Evolutionary conservation across 2,329 filamentous ascomycete genomes (phyloP).

Genomic region (Colletotrichum lentis): DNA sequence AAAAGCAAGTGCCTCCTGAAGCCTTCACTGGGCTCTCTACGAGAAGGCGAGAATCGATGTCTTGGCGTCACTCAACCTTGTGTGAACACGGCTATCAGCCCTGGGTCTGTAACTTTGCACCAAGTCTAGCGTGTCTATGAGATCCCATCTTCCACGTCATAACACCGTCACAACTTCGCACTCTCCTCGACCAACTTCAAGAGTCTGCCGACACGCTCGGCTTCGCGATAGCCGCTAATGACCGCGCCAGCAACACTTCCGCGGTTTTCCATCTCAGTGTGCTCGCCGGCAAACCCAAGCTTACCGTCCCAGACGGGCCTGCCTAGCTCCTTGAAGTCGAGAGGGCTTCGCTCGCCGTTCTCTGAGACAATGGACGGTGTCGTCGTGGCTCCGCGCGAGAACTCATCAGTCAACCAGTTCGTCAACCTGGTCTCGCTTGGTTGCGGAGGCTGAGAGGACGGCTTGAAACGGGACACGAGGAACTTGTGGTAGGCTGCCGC

Average conservation of each 20-base stretch:
- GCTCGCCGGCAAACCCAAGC: constrained; percentile 34
- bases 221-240: constrained; percentile 33
- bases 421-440: constrained; percentile 29
- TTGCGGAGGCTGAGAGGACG: constrained; percentile 27
- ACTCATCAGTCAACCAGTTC: constrained; percentile 35
- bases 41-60: not conserved
- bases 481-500: constrained; percentile 32
- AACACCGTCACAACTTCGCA: constrained; percentile 18
- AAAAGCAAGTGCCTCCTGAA: not conserved
- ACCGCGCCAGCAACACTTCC: constrained; percentile 35
- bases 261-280: constrained; percentile 37
- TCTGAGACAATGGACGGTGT: constrained; percentile 31
- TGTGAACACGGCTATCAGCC: not conserved
- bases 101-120: constrained; percentile 12
- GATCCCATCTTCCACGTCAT: constrained; percentile 6
- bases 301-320: constrained; percentile 31
- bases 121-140: constrained; percentile 29
- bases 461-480: constrained; percentile 28
- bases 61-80: too few relatives aligned
- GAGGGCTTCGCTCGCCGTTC: constrained; percentile 34
- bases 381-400: constrained; percentile 32
- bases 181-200: constrained; percentile 29
- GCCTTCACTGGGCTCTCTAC: not conserved
- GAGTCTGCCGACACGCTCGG: constrained; percentile 32
- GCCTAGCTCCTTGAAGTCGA: constrained; percentile 34